A percentile compares a stretch with the other conserved stretches of the same genome.
Conservation (phyloP, 2,329 filamentous ascomycete genomes). For the Sclerotinia borealis region DNA sequence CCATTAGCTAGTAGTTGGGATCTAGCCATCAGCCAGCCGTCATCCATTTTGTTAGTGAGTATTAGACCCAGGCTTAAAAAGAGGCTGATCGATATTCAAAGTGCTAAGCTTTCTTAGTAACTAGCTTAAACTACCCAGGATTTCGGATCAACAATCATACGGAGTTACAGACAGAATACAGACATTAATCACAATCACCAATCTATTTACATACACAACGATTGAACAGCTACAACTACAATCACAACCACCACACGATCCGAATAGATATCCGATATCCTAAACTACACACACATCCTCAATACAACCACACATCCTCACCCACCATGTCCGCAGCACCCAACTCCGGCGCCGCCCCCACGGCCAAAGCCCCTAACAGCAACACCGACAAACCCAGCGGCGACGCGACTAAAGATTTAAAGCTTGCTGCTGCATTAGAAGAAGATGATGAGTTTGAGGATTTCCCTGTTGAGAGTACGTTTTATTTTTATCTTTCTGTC, state of each 20-base stretch:
- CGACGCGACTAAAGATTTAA: conserved; percentile 36
- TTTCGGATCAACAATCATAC: neutral
- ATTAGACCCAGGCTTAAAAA: neutral
- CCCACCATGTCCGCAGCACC: conserved; percentile 31
- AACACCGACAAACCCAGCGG: conserved; percentile 21
- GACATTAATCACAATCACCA: neutral
- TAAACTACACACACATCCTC: neutral
- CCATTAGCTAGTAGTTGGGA: too few relatives aligned
- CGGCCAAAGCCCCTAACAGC: conserved; percentile 20
- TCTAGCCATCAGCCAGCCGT: neutral
- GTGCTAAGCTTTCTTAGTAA: neutral
- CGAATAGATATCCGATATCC: neutral
- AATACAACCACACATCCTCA: neutral
- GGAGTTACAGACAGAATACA: too few relatives aligned
- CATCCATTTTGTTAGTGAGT: neutral
- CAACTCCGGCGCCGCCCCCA: conserved; percentile 25
- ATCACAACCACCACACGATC: neutral
- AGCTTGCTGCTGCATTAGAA: conserved; percentile 61
- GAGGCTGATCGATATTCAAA: neutral
- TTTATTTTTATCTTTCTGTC: neutral
- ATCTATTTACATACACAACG: neutral
- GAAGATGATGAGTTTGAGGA: conserved; percentile 99
- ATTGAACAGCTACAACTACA: too few relatives aligned
- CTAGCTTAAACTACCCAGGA: neutral
- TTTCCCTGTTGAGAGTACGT: conserved; percentile 87